Base-by-base conservation (phyloP, 1,284 basidiomycete genomes). In the Microbotryum silenes-acaulis region DNA sequence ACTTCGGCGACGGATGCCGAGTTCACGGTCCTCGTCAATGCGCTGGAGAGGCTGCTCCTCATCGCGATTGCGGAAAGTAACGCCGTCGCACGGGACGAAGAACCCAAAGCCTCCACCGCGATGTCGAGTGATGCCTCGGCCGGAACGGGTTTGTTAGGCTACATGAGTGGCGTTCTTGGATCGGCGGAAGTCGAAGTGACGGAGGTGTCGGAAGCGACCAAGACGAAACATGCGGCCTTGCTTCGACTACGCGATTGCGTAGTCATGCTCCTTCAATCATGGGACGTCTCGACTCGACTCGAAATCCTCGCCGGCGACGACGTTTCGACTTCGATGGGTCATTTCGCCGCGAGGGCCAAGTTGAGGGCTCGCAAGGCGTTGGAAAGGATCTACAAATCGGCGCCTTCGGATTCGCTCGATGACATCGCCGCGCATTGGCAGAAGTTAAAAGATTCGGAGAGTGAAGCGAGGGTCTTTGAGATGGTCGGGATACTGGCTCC, bases 341-440 rank as follows among this genome's bases (percentile, higher is more conserved):
- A 71, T 60, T 84, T 88, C 37, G 86, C 82, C 69, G 80, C 72
- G 54, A 82, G 86, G 54, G 81, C 86, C 31, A 79, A 86, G 61
- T 72, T 79, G 42, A 81, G 90, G 31, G 85, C 86, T 72, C 82
- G 84, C 45, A 83, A 87, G 62, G 88, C 86, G 0, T 76, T 97
- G 45, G 92, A 96, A 71, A 85, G 89, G 70, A 78, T 97, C 20
- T 94, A 94, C 78, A 85, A 87, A 37, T 80, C 82, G 0, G 84
- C 89, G 65, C 82, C 89, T 0, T 78, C 81, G 2, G 89, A 91
- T 70, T 85, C 94, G 3, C 80, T 97, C 52, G 89, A 92, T 71
- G 85, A 84, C 0, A 77, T 92, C 33, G 78, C 92, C 21, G 84
- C 86, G 56, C 88, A 85, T 72, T 93, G 91, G 90, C 81, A 58